Conservation (phyloP, 768 basidiomycete genomes). For the Mrakia frigida region DNA sequence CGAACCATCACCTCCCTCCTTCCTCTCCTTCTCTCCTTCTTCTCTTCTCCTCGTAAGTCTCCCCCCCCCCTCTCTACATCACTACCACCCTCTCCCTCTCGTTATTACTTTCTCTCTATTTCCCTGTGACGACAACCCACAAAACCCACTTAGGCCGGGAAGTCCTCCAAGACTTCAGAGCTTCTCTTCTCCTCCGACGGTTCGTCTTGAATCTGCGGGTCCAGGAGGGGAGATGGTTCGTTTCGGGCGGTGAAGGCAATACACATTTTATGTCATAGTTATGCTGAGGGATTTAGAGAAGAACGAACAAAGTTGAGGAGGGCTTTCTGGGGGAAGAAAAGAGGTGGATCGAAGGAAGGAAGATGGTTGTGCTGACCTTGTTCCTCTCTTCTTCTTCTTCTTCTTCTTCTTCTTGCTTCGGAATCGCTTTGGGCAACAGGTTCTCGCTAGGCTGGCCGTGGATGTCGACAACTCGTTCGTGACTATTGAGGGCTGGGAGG, state of each 20-base stretch:
- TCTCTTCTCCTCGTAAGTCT: too few relatives aligned
- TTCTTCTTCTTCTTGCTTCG: neutral
- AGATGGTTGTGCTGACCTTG: conserved; percentile 3
- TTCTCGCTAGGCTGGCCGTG: neutral
- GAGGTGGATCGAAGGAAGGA: neutral
- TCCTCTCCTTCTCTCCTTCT: too few relatives aligned
- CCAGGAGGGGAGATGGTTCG: conserved; percentile 4
- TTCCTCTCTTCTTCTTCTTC: too few relatives aligned
- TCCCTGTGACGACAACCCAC: conserved; percentile 17
- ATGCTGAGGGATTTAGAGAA: conserved; percentile 19
- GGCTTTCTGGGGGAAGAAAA: too few relatives aligned
- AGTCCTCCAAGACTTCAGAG: neutral
- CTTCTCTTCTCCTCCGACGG: conserved; percentile 14
- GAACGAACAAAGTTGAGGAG: neutral
- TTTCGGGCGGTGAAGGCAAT: conserved; percentile 17
- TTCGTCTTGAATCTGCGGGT: conserved; percentile 16
- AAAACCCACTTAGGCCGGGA: conserved; percentile 5
- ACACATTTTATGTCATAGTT: conserved; percentile 25
- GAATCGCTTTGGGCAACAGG: neutral
- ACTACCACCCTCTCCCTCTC: neutral
- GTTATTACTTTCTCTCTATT: too few relatives aligned
- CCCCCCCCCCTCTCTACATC: too few relatives aligned
- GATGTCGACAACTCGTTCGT: neutral
- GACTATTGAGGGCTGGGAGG: too few relatives aligned
- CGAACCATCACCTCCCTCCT: neutral